phyloP scores from a whole-genome alignment of 2,329 filamentous ascomycete genomes.

The Aspergillus sp. region DNA sequence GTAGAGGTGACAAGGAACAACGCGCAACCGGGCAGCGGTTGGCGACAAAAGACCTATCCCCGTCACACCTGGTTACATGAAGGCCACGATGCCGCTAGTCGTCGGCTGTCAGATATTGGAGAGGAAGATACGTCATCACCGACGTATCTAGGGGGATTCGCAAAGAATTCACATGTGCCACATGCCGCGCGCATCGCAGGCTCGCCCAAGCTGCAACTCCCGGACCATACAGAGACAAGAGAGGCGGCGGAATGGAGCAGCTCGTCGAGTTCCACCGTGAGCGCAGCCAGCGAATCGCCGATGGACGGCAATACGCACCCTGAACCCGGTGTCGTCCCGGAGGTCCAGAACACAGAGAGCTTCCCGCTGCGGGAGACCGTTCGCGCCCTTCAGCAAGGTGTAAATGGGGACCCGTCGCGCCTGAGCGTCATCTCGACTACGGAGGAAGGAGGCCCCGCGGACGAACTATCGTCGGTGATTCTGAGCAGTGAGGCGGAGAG shows the following conservation, averaged over 20 bases:
- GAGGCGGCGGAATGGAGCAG: constrained; percentile 28
- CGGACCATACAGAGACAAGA: constrained; percentile 54
- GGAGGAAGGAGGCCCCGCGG: constrained; percentile 48
- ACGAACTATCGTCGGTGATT: constrained; percentile 68
- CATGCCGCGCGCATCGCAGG: constrained; percentile 11
- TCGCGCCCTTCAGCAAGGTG: constrained; percentile 4
- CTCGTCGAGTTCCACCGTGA: constrained; percentile 37
- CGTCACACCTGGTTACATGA: constrained; percentile 35
- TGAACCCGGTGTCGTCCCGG: constrained; percentile 1
- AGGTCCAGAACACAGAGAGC: constrained; percentile 2
- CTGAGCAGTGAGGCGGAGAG: constrained; percentile 81
- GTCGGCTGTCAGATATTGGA: constrained; percentile 45
- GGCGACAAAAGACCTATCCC: constrained; percentile 30
- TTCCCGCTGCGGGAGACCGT: constrained; percentile 3
- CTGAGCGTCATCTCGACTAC: constrained; percentile 37
- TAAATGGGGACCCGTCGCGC: constrained; percentile 20
- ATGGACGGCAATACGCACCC: constrained; percentile 10
- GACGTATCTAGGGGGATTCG: constrained; percentile 18
- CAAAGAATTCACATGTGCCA: constrained; percentile 8
- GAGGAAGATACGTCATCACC: constrained; percentile 39
- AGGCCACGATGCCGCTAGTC: constrained; percentile 34
- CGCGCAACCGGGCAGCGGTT: background rate
- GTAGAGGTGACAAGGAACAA: constrained; percentile 3
- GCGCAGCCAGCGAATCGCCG: constrained; percentile 26
- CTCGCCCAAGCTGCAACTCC: constrained; percentile 28